Evolutionary conservation across 805 yeast species (phyloP).

Genomic region (Debaryomyces prosopidis): DNA sequence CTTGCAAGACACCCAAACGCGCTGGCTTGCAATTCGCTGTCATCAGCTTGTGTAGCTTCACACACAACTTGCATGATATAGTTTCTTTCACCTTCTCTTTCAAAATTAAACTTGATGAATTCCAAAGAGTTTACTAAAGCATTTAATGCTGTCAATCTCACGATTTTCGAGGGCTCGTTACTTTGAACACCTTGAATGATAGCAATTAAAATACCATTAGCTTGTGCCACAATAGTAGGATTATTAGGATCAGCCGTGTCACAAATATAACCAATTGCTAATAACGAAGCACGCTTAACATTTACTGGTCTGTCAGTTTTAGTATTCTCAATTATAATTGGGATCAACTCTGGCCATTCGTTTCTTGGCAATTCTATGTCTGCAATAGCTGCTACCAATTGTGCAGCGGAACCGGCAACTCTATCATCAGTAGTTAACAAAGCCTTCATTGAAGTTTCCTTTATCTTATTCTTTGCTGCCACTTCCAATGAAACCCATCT

Average conservation of each 20-base stretch:
- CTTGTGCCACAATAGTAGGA: slow-evolving; percentile 75
- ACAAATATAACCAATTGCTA: slow-evolving; percentile 94
- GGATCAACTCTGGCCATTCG: slow-evolving; percentile 88
- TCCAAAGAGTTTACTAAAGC: slow-evolving; percentile 90
- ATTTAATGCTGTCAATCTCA: slow-evolving; percentile 86
- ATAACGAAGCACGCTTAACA: slow-evolving; percentile 82
- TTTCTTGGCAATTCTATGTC: slow-evolving; percentile 85
- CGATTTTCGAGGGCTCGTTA: slow-evolving; percentile 70
- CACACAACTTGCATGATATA: slow-evolving; percentile 98
- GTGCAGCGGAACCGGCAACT: slow-evolving; percentile 89
- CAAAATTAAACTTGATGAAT: slow-evolving; percentile 86
- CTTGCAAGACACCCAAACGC: slow-evolving; percentile 95
- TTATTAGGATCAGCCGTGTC: slow-evolving; percentile 87
- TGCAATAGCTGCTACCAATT: slow-evolving; percentile 95
- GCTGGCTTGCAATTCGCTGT: slow-evolving; percentile 81
- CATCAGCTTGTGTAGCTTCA: slow-evolving; percentile 93
- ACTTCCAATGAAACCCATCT: slow-evolving; percentile 72
- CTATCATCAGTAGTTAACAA: slow-evolving; percentile 67
- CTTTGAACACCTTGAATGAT: slow-evolving; percentile 95
- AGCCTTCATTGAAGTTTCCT: slow-evolving; percentile 56
- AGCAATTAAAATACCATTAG: slow-evolving; percentile 91
- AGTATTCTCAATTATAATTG: slow-evolving; percentile 83
- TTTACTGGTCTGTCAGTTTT: slow-evolving; percentile 72
- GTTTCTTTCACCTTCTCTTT: slow-evolving; percentile 91
- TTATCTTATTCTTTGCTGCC: slow-evolving; percentile 61